Evolutionary conservation across 2,329 filamentous ascomycete species (phyloP).

Genomic region (Moelleriella libera): DNA sequence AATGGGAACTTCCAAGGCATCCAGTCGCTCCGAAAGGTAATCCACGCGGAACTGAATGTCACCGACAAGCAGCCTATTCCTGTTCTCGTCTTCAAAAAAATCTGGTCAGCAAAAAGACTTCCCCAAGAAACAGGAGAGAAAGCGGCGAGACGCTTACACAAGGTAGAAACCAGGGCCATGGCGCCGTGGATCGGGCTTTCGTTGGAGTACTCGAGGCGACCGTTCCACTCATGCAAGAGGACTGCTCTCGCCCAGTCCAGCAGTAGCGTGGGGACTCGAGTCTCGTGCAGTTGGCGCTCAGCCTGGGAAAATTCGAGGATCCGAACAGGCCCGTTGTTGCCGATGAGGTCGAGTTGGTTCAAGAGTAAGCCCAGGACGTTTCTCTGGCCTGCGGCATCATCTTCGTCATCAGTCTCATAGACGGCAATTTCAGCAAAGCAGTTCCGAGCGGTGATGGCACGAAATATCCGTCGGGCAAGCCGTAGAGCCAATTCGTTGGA

Average conservation of each 20-base stretch:
- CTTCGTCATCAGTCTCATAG: conserved; percentile 19
- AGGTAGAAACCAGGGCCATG: conserved; percentile 54
- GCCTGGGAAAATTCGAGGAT: conserved; percentile 32
- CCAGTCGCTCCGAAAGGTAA: conserved; percentile 62
- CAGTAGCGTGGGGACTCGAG: conserved; percentile 38
- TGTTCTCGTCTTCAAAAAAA: conserved; percentile 37
- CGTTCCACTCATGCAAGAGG: conserved; percentile 70
- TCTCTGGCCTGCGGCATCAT: conserved; percentile 14
- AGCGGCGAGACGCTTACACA: conserved; percentile 40
- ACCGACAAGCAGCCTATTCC: conserved; percentile 48
- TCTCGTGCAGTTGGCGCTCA: conserved; percentile 42
- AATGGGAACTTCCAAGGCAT: conserved; percentile 59
- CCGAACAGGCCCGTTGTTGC: conserved; percentile 24
- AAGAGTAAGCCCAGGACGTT: conserved; percentile 35
- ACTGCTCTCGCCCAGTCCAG: conserved; percentile 64
- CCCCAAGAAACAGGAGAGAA: not conserved
- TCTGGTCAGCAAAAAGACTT: not conserved
- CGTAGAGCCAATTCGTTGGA: conserved; percentile 45
- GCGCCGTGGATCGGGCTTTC: conserved; percentile 65
- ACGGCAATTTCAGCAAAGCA: conserved; percentile 31
- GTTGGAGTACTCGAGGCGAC: conserved; percentile 52
- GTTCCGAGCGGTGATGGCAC: conserved; percentile 39
- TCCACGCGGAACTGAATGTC: conserved; percentile 61
- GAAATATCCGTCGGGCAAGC: conserved; percentile 42
- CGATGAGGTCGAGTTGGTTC: conserved; percentile 37